Percentiles rank a stretch among this genome's conserved stretches.
phyloP scores from a whole-genome alignment of 805 yeast genomes.

The Wickerhamiella bombiphila region DNA sequence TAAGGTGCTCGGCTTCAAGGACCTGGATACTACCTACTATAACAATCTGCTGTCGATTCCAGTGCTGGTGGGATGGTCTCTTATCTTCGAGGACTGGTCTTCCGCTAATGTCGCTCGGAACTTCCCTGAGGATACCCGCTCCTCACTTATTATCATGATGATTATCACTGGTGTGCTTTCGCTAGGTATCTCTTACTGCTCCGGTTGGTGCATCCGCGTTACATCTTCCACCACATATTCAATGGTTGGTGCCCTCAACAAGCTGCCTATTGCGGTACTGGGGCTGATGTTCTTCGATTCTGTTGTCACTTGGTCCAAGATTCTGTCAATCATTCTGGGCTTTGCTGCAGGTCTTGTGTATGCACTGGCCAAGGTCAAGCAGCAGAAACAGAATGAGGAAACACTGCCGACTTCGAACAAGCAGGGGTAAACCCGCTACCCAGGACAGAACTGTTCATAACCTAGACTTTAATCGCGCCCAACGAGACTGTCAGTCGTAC shows the following conservation, averaged over 20 bases:
- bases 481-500: no score
- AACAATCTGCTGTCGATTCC: conserved; percentile 91
- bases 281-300: conserved; percentile 93
- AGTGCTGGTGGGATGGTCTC: conserved; percentile 59
- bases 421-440: conserved; percentile 3
- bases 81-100: conserved; percentile 87
- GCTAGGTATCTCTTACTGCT: conserved; percentile 94
- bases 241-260: conserved; percentile 98
- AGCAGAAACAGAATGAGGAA: conserved; percentile 32
- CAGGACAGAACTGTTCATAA: no score
- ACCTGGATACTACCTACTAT: conserved; percentile 96
- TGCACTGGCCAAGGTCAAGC: conserved; percentile 89
- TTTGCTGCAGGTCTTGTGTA: conserved; percentile 92
- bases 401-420: conserved; percentile 14
- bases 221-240: conserved; percentile 97
- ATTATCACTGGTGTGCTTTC: conserved; percentile 84
- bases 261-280: conserved; percentile 90
- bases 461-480: no score
- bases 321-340: conserved; percentile 82
- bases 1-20: conserved; percentile 81
- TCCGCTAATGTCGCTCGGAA: conserved; percentile 55
- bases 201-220: conserved; percentile 99
- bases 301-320: conserved; percentile 82
- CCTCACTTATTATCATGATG: conserved; percentile 66
- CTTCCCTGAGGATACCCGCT: conserved; percentile 62